A percentile compares a stretch with the other conserved stretches of the same genome.
Conservation (phyloP, 1,139 yeast species). For the Scheffersomyces parashehatae region DNA sequence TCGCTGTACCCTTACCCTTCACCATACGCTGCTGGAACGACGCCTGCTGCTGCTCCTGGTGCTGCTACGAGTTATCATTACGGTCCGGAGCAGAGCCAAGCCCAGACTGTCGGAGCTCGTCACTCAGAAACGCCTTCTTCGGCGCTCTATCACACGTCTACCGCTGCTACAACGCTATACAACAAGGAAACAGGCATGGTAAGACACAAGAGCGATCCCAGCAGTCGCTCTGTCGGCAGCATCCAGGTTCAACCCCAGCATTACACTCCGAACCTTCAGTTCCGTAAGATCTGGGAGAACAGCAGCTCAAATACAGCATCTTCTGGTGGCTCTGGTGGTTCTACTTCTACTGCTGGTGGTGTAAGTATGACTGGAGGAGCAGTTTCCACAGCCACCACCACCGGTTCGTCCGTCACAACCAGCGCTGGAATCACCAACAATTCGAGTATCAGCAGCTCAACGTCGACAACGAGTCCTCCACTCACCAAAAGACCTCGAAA, state of each 20-base stretch:
- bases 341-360: background rate
- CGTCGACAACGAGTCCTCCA: background rate
- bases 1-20: constrained; percentile 3
- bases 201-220: background rate
- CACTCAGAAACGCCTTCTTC: background rate
- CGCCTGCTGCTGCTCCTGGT: no score
- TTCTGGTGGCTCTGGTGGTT: constrained; percentile 9
- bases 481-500: constrained; percentile 23
- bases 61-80: background rate
- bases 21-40: background rate
- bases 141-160: background rate
- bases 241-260: constrained; percentile 13
- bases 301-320: constrained; percentile 6
- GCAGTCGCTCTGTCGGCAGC: background rate
- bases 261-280: constrained; percentile 34
- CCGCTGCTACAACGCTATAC: background rate
- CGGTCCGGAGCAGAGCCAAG: background rate
- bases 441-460: background rate
- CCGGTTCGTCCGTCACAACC: background rate
- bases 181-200: background rate
- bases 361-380: no score
- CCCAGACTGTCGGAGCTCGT: background rate
- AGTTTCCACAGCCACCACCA: background rate
- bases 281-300: constrained; percentile 42
- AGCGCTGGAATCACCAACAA: background rate